Evolutionary conservation across 148 eudicot genomes (phyloP), one percentile per base, ranked within the genome.

Genomic region (Chenopodium quinoa): DNA sequence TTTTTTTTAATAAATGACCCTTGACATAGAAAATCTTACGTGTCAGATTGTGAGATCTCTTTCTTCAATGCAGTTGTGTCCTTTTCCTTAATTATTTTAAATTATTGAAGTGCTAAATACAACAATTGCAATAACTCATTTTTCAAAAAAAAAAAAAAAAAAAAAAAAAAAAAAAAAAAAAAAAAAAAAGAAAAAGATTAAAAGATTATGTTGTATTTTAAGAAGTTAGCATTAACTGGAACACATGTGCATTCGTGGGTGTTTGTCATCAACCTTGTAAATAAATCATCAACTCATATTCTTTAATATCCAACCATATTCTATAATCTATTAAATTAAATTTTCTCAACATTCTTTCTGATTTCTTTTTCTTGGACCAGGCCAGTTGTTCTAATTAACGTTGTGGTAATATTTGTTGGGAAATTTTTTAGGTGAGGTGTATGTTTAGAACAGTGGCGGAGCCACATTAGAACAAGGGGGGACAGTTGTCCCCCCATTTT

Each of bases 321-420:
- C 52, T 20, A 44, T 56, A 73, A 72, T 66, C 37, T 31, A 85
- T 78, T 85, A 78, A 81, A 85, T 73, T 85, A 81, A 73, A 46
- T 19, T 68, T 81, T 78, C 25, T 77, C 70, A 73, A 85, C 87
- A 85, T 85, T 85, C 87, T 80, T 54, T 32, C 77, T 81, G 65
- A 69, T 81, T 81, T 22, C 68, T 74, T 22, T 75, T 68, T 75
- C 56, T 82, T 46, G 75, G 47, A 50, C 80, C 84, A 75, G 80
- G 14, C 54, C 54, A 50, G 54, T 50, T 50, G 54, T 50, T 50
- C 52, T 48, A 48, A 48, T 48, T 48, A 50, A 50, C 12, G 54
- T 50, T 50, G 54, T 72, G 69, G 68, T 79, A 66, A 31, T 79
- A 46, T 34, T 56, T 48, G 58, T 74, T 71, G 25, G 54, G 5